Percentiles rank a stretch among this genome's conserved stretches.
These are phyloP conservation scores for Talaromyces sp. DNA, from an alignment of 2,329 filamentous ascomycete genomes.

Conservation along the genomic window DNA sequence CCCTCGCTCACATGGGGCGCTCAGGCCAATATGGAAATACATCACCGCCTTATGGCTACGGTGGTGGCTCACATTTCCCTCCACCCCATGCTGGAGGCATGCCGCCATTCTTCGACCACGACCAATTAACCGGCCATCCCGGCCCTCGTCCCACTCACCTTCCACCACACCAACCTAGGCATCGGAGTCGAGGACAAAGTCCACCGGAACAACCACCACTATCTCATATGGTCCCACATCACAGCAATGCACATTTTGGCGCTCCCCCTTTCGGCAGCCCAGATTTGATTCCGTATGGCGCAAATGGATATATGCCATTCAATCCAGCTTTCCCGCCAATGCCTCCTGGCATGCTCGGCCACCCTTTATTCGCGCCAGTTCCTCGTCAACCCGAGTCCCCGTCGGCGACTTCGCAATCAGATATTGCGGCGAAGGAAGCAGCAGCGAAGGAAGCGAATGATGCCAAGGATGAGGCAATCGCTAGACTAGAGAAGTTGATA, in stretches of 20 bases:
- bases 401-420: slow-evolving; percentile 32
- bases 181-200: slow-evolving; percentile 31
- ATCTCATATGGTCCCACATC: slow-evolving; percentile 27
- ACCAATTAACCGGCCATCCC: slow-evolving; percentile 26
- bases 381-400: slow-evolving; percentile 25
- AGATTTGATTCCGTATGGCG: slow-evolving; percentile 39
- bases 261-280: slow-evolving; percentile 32
- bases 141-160: slow-evolving; percentile 27
- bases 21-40: slow-evolving; percentile 28
- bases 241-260: slow-evolving; percentile 30
- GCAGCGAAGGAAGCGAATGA: background rate
- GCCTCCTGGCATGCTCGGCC: slow-evolving; percentile 34
- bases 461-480: slow-evolving; percentile 53
- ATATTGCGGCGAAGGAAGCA: slow-evolving; percentile 49
- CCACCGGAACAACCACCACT: slow-evolving; percentile 29
- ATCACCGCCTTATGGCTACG: slow-evolving; percentile 29
- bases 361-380: slow-evolving; percentile 35
- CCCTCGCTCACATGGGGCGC: slow-evolving; percentile 25
- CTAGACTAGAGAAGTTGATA: slow-evolving; percentile 59
- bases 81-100: slow-evolving; percentile 26
- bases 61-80: slow-evolving; percentile 27
- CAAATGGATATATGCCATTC: slow-evolving; percentile 34
- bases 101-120: slow-evolving; percentile 29
- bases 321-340: slow-evolving; percentile 34
- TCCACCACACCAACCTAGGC: slow-evolving; percentile 21